Evolutionary conservation across 345 rosid genomes (phyloP).

Genomic region (Boechera retrofracta): DNA sequence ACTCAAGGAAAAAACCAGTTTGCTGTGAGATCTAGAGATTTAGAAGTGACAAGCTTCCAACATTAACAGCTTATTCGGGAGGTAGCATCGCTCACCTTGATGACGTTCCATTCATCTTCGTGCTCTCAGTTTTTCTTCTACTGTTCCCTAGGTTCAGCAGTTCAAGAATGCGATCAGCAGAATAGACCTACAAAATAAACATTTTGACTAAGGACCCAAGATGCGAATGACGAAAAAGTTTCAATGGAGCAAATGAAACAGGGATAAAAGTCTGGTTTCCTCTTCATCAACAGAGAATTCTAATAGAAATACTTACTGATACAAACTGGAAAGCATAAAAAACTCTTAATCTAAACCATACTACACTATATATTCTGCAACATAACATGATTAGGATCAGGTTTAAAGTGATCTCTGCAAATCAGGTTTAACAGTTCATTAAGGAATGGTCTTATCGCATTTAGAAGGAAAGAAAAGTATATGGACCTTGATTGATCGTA

Average conservation of each 20-base stretch:
- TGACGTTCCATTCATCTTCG: conserved; percentile 88
- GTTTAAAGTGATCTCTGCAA: background rate
- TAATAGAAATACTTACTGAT: background rate
- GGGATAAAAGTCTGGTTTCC: background rate
- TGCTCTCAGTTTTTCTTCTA: conserved; percentile 91
- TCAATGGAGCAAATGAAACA: background rate
- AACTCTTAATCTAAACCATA: background rate
- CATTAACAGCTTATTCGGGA: background rate
- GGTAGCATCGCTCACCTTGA: conserved; percentile 63
- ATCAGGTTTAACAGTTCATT: background rate
- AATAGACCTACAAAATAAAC: conserved; percentile 64
- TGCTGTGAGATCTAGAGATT: conserved; percentile 13
- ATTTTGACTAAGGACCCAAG: conserved; percentile 18
- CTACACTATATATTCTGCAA: background rate
- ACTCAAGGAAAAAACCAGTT: background rate
- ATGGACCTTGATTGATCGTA: conserved; percentile 83
- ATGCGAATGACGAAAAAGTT: background rate
- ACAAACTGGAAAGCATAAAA: background rate
- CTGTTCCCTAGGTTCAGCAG: conserved; percentile 90
- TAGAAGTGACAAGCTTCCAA: conserved; percentile 11
- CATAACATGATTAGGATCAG: too few relatives aligned
- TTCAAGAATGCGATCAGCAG: conserved; percentile 92
- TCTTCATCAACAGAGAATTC: background rate
- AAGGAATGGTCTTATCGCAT: background rate
- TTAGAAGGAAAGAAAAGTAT: conserved; percentile 29